These are phyloP conservation scores for Picea abies DNA, from an alignment of 83 land plant species.

Conservation along the genomic window DNA sequence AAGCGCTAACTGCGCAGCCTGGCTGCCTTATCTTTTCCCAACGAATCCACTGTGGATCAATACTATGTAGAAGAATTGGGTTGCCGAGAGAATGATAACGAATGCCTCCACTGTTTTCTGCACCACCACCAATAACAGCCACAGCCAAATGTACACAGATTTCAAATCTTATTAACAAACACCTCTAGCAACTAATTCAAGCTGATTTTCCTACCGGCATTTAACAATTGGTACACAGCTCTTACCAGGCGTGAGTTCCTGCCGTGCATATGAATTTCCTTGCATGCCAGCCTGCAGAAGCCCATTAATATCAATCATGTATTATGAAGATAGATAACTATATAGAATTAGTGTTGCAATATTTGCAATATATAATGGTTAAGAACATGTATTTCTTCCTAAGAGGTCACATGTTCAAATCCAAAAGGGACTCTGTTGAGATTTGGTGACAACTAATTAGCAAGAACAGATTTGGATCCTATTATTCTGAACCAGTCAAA, in stretches of 20 bases:
- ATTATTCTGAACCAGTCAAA: too few relatives aligned
- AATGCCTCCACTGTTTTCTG: slow-evolving; percentile 64
- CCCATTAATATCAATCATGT: slow-evolving; percentile 23
- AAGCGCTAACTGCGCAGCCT: neutral
- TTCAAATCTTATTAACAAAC: neutral
- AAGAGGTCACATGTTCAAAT: too few relatives aligned
- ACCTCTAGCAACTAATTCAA: neutral
- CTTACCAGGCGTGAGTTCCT: neutral
- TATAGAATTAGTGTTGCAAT: neutral
- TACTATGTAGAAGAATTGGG: slow-evolving; percentile 50
- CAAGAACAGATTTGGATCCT: too few relatives aligned
- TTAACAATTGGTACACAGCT: neutral
- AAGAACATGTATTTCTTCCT: too few relatives aligned
- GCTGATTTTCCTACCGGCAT: neutral
- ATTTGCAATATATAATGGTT: too few relatives aligned
- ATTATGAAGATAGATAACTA: slow-evolving; percentile 40
- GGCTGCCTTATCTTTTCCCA: neutral
- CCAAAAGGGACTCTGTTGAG: too few relatives aligned
- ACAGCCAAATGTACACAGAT: neutral
- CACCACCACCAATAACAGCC: neutral
- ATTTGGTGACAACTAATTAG: too few relatives aligned
- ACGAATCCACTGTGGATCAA: too few relatives aligned
- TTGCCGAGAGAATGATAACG: slow-evolving; percentile 50
- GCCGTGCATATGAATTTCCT: neutral
- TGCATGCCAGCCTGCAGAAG: slow-evolving; percentile 22